phyloP scores from a whole-genome alignment of 1,284 basidiomycete genomes.

The Volvariella volvacea region DNA sequence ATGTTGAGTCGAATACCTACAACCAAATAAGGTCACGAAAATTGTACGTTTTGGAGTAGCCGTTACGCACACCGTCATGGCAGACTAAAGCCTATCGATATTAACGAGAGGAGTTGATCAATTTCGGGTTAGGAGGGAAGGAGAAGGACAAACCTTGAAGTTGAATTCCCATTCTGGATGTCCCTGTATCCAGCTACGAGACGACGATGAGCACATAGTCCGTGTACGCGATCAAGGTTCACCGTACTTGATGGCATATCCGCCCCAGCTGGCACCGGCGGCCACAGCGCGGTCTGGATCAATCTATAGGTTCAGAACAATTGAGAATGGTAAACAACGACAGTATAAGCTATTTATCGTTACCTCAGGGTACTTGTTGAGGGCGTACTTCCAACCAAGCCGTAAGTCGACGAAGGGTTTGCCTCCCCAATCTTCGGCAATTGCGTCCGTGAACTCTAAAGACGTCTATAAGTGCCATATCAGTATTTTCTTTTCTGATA shows the following conservation, averaged over 20 bases:
- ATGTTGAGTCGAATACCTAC: constrained; percentile 64
- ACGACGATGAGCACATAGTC: constrained; percentile 6
- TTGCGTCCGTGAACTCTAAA: constrained; percentile 75
- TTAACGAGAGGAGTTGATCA: not conserved
- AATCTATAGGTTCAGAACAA: too few species aligned
- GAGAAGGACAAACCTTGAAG: constrained; percentile 53
- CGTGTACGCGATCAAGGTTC: too few species aligned
- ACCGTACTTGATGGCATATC: constrained; percentile 76
- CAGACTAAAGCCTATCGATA: constrained; percentile 60
- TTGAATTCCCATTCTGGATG: constrained; percentile 80
- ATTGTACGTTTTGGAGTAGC: constrained; percentile 3
- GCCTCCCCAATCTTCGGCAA: constrained; percentile 78
- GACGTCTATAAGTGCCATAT: not conserved
- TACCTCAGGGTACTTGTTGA: constrained; percentile 71
- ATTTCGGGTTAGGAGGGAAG: not conserved
- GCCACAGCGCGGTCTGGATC: constrained; percentile 77
- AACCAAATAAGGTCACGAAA: constrained; percentile 2
- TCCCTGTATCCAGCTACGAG: constrained; percentile 83
- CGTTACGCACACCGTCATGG: constrained; percentile 71
- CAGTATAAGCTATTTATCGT: too few species aligned
- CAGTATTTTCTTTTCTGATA: constrained; percentile 1
- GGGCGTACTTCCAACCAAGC: constrained; percentile 68
- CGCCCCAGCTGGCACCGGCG: constrained; percentile 77
- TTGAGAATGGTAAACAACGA: constrained; percentile 3
- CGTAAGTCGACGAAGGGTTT: constrained; percentile 79